A percentile compares a stretch with the other conserved stretches of the same genome.
phyloP scores from a whole-genome alignment of 192 early-diverging fungal species.

The Umbelopsis ramanniana region DNA sequence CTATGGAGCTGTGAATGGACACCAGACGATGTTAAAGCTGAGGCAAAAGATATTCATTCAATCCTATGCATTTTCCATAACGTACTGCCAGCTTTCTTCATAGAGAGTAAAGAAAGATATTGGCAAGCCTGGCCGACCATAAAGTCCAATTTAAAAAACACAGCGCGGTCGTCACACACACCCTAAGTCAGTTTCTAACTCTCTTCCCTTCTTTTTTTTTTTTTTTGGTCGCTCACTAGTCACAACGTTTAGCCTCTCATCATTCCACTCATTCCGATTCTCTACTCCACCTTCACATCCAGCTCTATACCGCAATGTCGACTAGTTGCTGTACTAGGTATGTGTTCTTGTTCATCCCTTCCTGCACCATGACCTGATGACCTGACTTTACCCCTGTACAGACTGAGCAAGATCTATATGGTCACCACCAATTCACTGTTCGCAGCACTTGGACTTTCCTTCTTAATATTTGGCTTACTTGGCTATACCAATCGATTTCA shows the following conservation, averaged over 20 bases:
- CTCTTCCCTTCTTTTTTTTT: neutral
- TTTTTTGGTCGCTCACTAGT: neutral
- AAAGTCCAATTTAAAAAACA: neutral
- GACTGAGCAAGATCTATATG: constrained; percentile 36
- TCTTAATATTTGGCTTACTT: constrained; percentile 30
- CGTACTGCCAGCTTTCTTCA: neutral
- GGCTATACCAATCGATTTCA: constrained; percentile 26
- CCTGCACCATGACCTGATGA: neutral
- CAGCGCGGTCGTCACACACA: neutral
- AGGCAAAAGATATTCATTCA: too few relatives aligned
- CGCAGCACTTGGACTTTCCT: constrained; percentile 29
- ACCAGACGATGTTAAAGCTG: too few relatives aligned
- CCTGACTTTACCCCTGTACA: constrained; percentile 19
- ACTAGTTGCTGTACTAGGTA: constrained; percentile 19
- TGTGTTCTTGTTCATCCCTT: neutral
- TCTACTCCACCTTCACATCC: neutral
- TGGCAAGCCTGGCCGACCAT: neutral
- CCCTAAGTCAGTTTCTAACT: neutral
- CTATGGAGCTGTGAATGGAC: too few relatives aligned
- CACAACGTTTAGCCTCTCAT: neutral
- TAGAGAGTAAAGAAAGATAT: neutral
- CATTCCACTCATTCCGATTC: constrained; percentile 16
- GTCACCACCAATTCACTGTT: constrained; percentile 35
- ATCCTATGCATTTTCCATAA: neutral
- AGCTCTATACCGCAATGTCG: neutral